phyloP scores from a whole-genome alignment of 129 eudicot genomes.

The Scalesia atractyloides region DNA sequence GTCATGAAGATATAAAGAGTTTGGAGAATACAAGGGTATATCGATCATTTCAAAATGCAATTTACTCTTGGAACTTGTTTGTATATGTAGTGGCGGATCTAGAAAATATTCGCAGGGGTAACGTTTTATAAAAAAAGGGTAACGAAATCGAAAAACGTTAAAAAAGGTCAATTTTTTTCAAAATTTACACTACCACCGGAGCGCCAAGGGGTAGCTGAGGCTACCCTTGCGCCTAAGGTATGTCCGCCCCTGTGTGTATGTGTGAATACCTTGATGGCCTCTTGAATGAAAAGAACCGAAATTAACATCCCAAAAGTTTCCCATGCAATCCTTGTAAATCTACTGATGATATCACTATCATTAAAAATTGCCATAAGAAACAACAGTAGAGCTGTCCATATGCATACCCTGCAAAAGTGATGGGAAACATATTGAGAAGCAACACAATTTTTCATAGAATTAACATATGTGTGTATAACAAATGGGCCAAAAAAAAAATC shows the following conservation, averaged over 20 bases:
- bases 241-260: no score
- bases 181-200: no score
- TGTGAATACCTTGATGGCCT: conserved; percentile 58
- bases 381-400: conserved; percentile 57
- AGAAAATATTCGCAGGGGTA: no score
- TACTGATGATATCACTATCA: conserved; percentile 48
- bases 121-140: no score
- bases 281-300: conserved; percentile 65
- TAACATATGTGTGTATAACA: not conserved
- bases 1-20: not conserved
- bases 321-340: conserved; percentile 66
- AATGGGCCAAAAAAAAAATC: not conserved
- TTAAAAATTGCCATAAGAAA: conserved; percentile 55
- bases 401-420: conserved; percentile 53
- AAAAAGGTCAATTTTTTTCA: no score
- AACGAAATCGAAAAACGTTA: no score
- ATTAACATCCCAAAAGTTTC: conserved; percentile 70
- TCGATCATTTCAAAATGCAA: not conserved
- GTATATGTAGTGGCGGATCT: no score
- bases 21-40: not conserved
- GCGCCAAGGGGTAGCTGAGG: no score
- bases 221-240: no score
- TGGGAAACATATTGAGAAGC: not conserved
- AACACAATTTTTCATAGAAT: not conserved
- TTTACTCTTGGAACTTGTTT: not conserved